Evolutionary conservation across 1,284 basidiomycete genomes (phyloP).

Genomic region (Paramarasmius palmivorus): DNA sequence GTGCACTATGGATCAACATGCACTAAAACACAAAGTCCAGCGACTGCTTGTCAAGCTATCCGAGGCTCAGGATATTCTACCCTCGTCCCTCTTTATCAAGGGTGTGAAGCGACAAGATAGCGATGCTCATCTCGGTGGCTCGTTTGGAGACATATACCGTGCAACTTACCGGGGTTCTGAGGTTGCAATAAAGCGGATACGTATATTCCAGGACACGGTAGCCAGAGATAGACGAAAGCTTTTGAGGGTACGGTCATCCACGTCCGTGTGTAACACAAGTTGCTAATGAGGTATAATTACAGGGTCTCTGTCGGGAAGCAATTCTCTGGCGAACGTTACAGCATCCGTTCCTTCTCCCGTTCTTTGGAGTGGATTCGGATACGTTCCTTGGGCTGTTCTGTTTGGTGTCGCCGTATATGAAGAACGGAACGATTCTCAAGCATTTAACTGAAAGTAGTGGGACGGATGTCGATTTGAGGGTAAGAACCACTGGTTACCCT

Average conservation of each 20-base stretch:
- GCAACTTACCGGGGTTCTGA: slow-evolving; percentile 14
- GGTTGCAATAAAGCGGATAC: slow-evolving; percentile 22
- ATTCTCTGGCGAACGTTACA: slow-evolving; percentile 21
- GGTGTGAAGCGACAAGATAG: slow-evolving; percentile 14
- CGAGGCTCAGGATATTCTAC: slow-evolving; percentile 16
- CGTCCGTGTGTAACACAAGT: not conserved
- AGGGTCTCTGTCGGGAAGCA: slow-evolving; percentile 20
- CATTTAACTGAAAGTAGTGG: slow-evolving; percentile 1
- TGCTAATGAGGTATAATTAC: too few species aligned
- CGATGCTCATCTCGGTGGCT: slow-evolving; percentile 16
- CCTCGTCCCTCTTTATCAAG: slow-evolving; percentile 18
- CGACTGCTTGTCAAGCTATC: slow-evolving; percentile 24
- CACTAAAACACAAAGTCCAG: slow-evolving; percentile 19
- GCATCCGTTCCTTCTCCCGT: slow-evolving; percentile 20
- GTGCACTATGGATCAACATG: not conserved
- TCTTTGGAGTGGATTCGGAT: slow-evolving; percentile 21
- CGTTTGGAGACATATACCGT: slow-evolving; percentile 19
- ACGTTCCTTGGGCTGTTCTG: slow-evolving; percentile 18
- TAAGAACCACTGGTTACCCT: not conserved
- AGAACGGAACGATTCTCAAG: slow-evolving; percentile 19
- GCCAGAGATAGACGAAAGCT: not conserved
- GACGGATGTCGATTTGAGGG: not conserved
- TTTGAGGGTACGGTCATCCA: not conserved
- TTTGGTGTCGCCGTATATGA: slow-evolving; percentile 22
- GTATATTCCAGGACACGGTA: slow-evolving; percentile 15